Evolutionary conservation across 2,329 filamentous ascomycete genomes (phyloP), one percentile per base, ranked within the genome.

Genomic region (Xylariaceae sp.): DNA sequence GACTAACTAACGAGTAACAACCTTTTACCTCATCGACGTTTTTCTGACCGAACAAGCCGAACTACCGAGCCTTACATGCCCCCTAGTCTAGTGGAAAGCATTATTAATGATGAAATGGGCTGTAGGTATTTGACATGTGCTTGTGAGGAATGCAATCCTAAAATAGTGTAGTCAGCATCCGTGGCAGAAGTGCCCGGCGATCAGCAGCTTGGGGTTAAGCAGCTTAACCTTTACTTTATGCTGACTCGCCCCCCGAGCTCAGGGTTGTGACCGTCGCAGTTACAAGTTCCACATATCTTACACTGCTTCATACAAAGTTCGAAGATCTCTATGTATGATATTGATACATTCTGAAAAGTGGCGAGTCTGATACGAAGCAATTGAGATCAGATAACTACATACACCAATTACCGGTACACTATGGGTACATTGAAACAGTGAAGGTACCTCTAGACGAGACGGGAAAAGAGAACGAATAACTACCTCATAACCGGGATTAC

Each of bases 101-200:
- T 34, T 34, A 8, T 34, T 34, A 8, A 34, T 8, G 32, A 34
- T 34, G 5, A 35, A 30, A 29, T 32, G 37, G 34, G 52, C 30
- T 50, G 34, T 45, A 42, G 32, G 32, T 34, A 34, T 34, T 53
- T 52, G 47, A 53, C 45, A 59, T 54, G 59, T 55, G 58, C 57
- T 56, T 45, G 60, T 54, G 6, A 42, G 39, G 45, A 30, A 37
- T 12, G 31, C n/a, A 19, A 6, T 6, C 34, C 29, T 49, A 54
- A 54, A 49, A 49, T 42, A 54, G 48, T 12, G 35, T 34, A 34
- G 31, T 39, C 35, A 29, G 44, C 12, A 11, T 37, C 35, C 5
- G 8, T 37, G 8, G 8, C 35, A 37, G 35, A 37, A 37, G 35
- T 11, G 5, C 8, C 5, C n/a, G 42, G 27, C 29, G 35, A 43